phyloP scores from a whole-genome alignment of 805 yeast genomes.

The Candida coleopterorum region DNA sequence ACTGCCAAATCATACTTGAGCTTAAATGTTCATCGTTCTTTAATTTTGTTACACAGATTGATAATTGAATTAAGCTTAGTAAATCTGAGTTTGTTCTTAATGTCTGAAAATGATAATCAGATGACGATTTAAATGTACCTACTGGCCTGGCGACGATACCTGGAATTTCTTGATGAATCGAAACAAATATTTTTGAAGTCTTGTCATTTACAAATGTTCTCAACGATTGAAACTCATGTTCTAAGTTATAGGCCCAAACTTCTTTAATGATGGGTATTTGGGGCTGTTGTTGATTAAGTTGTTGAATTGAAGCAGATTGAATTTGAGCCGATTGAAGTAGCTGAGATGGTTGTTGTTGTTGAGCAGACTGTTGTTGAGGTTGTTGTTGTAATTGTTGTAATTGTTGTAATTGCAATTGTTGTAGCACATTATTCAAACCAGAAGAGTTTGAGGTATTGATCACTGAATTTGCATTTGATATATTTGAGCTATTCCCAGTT shows the following conservation, averaged over 20 bases:
- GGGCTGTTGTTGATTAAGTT: conserved; percentile 18
- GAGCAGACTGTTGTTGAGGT: conserved; percentile 14
- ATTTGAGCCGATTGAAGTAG: conserved; percentile 18
- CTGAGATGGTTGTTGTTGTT: conserved; percentile 16
- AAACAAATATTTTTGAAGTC: conserved; percentile 43
- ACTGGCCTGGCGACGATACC: conserved; percentile 96
- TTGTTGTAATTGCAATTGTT: conserved; percentile 21
- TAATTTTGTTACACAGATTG: conserved; percentile 36
- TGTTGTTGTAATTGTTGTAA: conserved; percentile 17
- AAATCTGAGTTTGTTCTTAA: conserved; percentile 88
- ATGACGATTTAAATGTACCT: conserved; percentile 83
- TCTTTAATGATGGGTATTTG: conserved; percentile 57
- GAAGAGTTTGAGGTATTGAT: conserved; percentile 6
- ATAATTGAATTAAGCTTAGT: conserved; percentile 75
- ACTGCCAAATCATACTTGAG: conserved; percentile 90
- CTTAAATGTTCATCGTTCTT: conserved; percentile 42
- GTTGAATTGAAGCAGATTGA: conserved; percentile 17
- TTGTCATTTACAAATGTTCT: conserved; percentile 55
- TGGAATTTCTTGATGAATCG: conserved; percentile 89
- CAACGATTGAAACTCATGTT: conserved; percentile 59
- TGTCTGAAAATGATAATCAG: conserved; percentile 95
- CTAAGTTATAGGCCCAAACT: conserved; percentile 70
- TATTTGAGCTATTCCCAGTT: conserved; percentile 20
- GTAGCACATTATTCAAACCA: conserved; percentile 23
- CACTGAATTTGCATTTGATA: conserved; percentile 8